These are phyloP conservation scores for Neurospora sp. DNA, from an alignment of 495 filamentous ascomycete species.

Conservation along the genomic window DNA sequence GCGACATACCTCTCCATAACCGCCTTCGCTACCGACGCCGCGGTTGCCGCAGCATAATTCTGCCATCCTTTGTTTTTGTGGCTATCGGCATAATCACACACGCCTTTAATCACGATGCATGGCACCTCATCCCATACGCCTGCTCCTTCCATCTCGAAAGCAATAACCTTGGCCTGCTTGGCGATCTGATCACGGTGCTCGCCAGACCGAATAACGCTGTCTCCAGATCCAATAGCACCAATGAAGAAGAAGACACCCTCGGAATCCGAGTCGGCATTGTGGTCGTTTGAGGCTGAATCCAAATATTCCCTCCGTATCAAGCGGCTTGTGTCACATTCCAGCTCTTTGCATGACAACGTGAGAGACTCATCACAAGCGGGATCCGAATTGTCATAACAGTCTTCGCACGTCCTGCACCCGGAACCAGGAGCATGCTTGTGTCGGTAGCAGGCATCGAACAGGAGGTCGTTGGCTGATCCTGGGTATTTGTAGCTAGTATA, in stretches of 20 bases:
- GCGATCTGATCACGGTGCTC: constrained; percentile 16
- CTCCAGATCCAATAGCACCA: constrained; percentile 18
- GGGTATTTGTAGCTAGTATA: too few relatives aligned
- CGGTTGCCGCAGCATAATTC: constrained; percentile 28
- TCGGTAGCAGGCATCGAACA: too few relatives aligned
- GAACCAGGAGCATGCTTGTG: too few relatives aligned
- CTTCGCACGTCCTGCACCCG: too few relatives aligned
- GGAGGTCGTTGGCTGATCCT: too few relatives aligned
- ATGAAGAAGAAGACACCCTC: constrained; percentile 8
- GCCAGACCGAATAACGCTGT: constrained; percentile 22
- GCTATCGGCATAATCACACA: constrained; percentile 36
- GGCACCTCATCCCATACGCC: too few relatives aligned
- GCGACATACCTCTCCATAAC: not conserved
- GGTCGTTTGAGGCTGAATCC: constrained; percentile 1
- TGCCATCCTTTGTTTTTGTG: constrained; percentile 39
- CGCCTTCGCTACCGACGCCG: constrained; percentile 18
- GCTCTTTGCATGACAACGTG: constrained; percentile 1
- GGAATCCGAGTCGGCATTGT: not conserved
- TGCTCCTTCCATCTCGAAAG: too few relatives aligned
- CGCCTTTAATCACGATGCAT: too few relatives aligned
- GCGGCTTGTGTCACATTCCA: constrained; percentile 9
- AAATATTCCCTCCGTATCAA: constrained; percentile 8
- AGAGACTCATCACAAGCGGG: constrained; percentile 2
- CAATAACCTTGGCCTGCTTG: too few relatives aligned
- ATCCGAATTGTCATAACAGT: not conserved